phyloP scores from a whole-genome alignment of 1,284 basidiomycete genomes.

The Amylostereum chailletii region DNA sequence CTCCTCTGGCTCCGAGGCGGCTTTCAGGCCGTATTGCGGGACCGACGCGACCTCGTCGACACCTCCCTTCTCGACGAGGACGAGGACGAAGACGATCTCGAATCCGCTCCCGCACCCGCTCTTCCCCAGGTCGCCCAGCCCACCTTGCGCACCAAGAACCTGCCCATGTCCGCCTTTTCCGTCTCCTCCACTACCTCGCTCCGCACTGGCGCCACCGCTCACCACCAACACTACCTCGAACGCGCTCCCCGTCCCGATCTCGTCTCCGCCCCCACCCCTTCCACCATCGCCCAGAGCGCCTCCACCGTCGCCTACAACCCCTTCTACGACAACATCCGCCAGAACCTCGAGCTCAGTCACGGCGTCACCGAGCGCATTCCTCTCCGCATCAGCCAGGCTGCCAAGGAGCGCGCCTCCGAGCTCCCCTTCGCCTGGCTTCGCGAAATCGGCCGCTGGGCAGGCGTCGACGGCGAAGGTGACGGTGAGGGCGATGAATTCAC shows the following conservation, averaged over 20 bases:
- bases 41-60: slow-evolving; percentile 45
- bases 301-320: slow-evolving; percentile 56
- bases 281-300: slow-evolving; percentile 8
- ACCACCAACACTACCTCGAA: slow-evolving; percentile 11
- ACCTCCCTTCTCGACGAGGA: slow-evolving; percentile 34
- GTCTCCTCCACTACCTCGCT: slow-evolving; percentile 41
- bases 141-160: slow-evolving; percentile 47
- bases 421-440: slow-evolving; percentile 81
- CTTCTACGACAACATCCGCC: slow-evolving; percentile 93
- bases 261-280: neutral
- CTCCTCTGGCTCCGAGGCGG: slow-evolving; percentile 78
- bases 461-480: slow-evolving; percentile 14
- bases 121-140: slow-evolving; percentile 7
- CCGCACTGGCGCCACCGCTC: slow-evolving; percentile 12
- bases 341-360: slow-evolving; percentile 85
- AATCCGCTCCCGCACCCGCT: slow-evolving; percentile 3
- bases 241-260: slow-evolving; percentile 1
- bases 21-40: slow-evolving; percentile 61
- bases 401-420: slow-evolving; percentile 56
- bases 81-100: slow-evolving; percentile 42
- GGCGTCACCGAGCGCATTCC: slow-evolving; percentile 80
- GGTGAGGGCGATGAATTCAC: slow-evolving; percentile 12
- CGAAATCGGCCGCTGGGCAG: slow-evolving; percentile 54
- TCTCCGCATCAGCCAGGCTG: slow-evolving; percentile 57
- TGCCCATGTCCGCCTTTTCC: slow-evolving; percentile 61